phyloP scores from a whole-genome alignment of 2,329 filamentous ascomycete genomes.

The Fusarium sp. region DNA sequence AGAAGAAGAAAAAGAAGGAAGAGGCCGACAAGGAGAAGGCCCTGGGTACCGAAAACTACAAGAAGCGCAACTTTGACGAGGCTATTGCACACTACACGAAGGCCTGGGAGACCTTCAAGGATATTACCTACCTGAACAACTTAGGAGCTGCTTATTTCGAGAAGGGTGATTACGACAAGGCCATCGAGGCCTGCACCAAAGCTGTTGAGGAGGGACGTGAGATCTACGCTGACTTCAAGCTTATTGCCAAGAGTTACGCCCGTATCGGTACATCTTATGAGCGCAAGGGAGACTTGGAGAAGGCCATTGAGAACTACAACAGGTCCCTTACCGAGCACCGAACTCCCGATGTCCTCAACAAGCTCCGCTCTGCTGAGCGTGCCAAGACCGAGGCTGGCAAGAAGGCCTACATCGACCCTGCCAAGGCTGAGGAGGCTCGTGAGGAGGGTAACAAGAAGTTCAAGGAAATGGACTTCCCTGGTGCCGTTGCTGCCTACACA shows the following conservation, averaged over 20 bases:
- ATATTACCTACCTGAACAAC: conserved; percentile 98
- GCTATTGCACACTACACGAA: conserved; percentile 95
- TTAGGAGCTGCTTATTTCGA: conserved; percentile 93
- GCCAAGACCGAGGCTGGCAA: conserved; percentile 79
- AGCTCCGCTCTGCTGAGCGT: conserved; percentile 91
- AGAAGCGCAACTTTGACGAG: conserved; percentile 96
- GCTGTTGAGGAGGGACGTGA: conserved; percentile 90
- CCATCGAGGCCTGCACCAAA: conserved; percentile 86
- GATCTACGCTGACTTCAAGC: conserved; percentile 95
- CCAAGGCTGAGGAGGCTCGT: conserved; percentile 93
- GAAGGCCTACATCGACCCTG: conserved; percentile 86
- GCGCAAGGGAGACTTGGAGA: conserved; percentile 80
- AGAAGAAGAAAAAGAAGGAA: conserved; percentile 90
- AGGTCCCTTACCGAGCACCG: conserved; percentile 96
- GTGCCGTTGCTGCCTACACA: conserved; percentile 89
- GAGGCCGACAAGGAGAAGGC: conserved; percentile 95
- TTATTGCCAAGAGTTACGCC: conserved; percentile 97
- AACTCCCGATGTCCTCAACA: conserved; percentile 90
- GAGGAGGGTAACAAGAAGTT: conserved; percentile 96
- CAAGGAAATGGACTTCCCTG: conserved; percentile 96
- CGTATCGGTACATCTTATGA: conserved; percentile 95
- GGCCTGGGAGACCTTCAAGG: conserved; percentile 94
- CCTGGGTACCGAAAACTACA: conserved; percentile 93
- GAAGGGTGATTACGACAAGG: conserved; percentile 91
- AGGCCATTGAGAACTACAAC: conserved; percentile 90